Evolutionary conservation across 2,329 filamentous ascomycete species (phyloP), one percentile per base, ranked within the genome.

Genomic region (Xylariales sp.): DNA sequence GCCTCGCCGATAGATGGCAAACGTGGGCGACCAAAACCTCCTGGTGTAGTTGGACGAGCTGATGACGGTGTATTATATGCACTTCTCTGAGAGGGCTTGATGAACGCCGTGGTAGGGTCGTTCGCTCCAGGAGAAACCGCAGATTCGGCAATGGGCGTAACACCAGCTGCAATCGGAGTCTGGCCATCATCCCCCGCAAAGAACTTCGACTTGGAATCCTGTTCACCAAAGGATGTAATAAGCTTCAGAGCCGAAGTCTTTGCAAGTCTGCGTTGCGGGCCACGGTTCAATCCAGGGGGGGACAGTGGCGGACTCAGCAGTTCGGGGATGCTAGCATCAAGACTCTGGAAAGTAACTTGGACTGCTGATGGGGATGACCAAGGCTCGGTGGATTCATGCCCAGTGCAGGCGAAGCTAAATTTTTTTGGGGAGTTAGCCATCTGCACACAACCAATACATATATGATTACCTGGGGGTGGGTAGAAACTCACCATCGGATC

Each of bases 331-430:
- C 65, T 72, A 16, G 81, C 61, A 18, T 63, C 63, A 39, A 77
- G 64, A 48, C 62, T 70, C 46, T 74, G 67, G 55, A 78, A 78
- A 45, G 65, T 75, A 29, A 82, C 61, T 50, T 71, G 81, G 48
- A 59, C 74, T 47, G 88, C 86, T 3, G 85, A 83, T 8, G 91
- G 89, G 7, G 90, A 95, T 15, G 83, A 78, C 90, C 89, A 96
- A 2, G 88, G 84, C 57, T 93, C 88, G 0, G 84, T 81, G 0
- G 87, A 85, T 56, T 96, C 89, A 15, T 84, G 74, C 17, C 86
- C 88, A 14, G 88, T 93, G 59, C 91, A 96, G 33, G 91, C 88
- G 59, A 96, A 96, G 62, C 81, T 72, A 41, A n/a, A n/a, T n/a
- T n/a, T n/a, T n/a, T n/a, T n/a, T n/a, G n/a, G n/a, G n/a, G n/a